Conservation (phyloP, 192 early-diverging fungal species). For the Allomyces macrogynus region DNA sequence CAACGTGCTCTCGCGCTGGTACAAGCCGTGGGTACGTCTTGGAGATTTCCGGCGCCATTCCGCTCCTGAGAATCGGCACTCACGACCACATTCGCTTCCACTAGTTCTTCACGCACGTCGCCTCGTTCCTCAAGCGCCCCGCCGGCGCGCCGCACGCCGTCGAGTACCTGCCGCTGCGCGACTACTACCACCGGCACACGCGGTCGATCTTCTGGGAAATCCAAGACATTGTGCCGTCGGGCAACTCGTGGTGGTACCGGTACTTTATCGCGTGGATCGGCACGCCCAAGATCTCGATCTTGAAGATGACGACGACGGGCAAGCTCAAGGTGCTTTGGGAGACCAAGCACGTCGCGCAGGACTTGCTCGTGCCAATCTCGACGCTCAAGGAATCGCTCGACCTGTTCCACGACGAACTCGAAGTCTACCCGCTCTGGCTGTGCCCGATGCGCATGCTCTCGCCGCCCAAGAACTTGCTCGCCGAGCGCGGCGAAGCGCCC, state of each 20-base stretch:
- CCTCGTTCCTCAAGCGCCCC: conserved; percentile 4
- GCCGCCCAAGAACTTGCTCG: not conserved
- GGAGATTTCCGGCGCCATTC: too few relatives aligned
- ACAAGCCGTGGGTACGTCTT: conserved; percentile 10
- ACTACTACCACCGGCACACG: conserved; percentile 25
- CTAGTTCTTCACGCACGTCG: conserved; percentile 19
- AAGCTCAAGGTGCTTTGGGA: conserved; percentile 9
- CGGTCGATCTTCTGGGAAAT: conserved; percentile 20
- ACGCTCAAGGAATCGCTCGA: conserved; percentile 13
- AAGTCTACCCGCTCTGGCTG: conserved; percentile 13
- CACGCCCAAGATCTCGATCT: conserved; percentile 11
- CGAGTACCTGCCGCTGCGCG: conserved; percentile 20
- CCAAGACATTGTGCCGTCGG: conserved; percentile 16
- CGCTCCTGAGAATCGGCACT: too few relatives aligned
- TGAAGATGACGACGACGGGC: conserved; percentile 16
- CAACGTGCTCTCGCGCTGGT: conserved; percentile 15
- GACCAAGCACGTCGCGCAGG: conserved; percentile 14
- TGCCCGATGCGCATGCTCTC: conserved; percentile 4
- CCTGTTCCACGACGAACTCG: conserved; percentile 13
- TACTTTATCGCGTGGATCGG: conserved; percentile 16
- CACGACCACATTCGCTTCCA: too few relatives aligned
- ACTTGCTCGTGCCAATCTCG: conserved; percentile 13
- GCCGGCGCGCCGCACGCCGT: conserved; percentile 1
- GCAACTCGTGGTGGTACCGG: conserved; percentile 16
- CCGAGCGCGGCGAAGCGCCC: too few relatives aligned